A percentile compares a stretch with the other conserved stretches of the same genome.
phyloP scores from a whole-genome alignment of 2,329 filamentous ascomycete genomes.

The Knoxdaviesia capensis region DNA sequence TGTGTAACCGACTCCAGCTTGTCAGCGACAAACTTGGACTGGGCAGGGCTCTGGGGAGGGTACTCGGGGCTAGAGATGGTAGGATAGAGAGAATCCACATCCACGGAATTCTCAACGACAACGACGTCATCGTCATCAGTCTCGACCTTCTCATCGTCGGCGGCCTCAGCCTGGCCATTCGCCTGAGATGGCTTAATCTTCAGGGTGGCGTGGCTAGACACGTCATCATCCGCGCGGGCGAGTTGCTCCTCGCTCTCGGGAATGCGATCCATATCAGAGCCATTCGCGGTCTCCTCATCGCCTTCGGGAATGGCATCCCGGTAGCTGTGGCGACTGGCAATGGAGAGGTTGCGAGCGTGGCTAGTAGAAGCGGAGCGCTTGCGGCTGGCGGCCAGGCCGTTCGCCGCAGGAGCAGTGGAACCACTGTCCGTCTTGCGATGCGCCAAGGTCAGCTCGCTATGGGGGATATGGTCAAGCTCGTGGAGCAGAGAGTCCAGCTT shows the following conservation, averaged over 20 bases:
- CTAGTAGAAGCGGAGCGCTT: constrained; percentile 2
- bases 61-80: constrained; percentile 13
- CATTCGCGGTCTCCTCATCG: constrained; percentile 21
- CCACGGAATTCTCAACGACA: neutral
- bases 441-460: constrained; percentile 19
- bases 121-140: constrained; percentile 2
- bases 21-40: constrained; percentile 71
- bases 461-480: constrained; percentile 65
- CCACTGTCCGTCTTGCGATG: constrained; percentile 15
- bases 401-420: constrained; percentile 6
- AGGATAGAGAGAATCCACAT: no score
- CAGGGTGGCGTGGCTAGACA: neutral
- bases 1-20: constrained; percentile 83
- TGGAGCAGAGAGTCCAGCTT: constrained; percentile 85
- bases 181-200: no score
- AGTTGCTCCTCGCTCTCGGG: constrained; percentile 9
- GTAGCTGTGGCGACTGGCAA: constrained; percentile 23
- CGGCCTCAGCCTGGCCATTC: neutral
- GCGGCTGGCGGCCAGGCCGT: constrained; percentile 17
- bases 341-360: constrained; percentile 3
- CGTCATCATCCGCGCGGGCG: neutral
- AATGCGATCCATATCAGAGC: constrained; percentile 7
- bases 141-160: constrained; percentile 2
- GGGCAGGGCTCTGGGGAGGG: constrained; percentile 48
- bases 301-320: constrained; percentile 35